Conservation (phyloP, 23 red algal genomes). For the Pyropia haitanensis region DNA sequence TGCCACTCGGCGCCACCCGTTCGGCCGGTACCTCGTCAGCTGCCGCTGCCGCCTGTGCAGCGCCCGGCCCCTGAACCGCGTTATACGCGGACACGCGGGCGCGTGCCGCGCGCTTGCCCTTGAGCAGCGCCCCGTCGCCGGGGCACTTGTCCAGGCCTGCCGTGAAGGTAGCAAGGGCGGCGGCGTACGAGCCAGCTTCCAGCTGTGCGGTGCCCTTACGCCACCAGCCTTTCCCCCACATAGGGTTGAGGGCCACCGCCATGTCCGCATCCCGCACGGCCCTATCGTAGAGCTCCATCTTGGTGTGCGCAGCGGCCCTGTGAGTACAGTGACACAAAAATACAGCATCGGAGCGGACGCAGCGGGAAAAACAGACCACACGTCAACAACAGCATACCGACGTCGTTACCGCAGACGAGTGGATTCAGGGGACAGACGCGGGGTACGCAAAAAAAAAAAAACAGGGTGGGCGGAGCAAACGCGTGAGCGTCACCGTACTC, state of each 20-base stretch:
- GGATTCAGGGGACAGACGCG: too few species aligned
- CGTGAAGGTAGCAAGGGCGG: constrained; percentile 30
- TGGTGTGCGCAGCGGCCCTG: constrained; percentile 56
- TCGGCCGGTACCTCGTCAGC: not conserved
- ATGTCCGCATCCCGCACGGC: constrained; percentile 61
- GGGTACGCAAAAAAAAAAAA: too few species aligned
- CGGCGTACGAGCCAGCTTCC: constrained; percentile 29
- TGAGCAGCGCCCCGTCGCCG: constrained; percentile 38
- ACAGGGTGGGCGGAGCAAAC: too few species aligned
- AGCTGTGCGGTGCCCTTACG: constrained; percentile 48
- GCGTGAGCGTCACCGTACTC: too few species aligned
- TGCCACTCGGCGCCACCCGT: not conserved
- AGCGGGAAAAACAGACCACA: too few species aligned
- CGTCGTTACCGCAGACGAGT: too few species aligned
- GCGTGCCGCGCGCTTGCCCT: constrained; percentile 24
- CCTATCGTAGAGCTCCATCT: constrained; percentile 38
- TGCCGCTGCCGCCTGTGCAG: too few species aligned
- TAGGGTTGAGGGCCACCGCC: constrained; percentile 61
- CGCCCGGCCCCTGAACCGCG: constrained; percentile 21
- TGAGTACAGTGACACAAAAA: too few species aligned
- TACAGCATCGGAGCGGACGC: too few species aligned
- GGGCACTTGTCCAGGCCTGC: constrained; percentile 45
- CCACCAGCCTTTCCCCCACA: constrained; percentile 86
- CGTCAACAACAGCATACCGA: too few species aligned
- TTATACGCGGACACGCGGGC: constrained; percentile 27